Percentiles rank a stretch among this genome's conserved stretches.
Evolutionary conservation across 78 protist species (phyloP).

Genomic region (Trichosphaerium sp.): DNA sequence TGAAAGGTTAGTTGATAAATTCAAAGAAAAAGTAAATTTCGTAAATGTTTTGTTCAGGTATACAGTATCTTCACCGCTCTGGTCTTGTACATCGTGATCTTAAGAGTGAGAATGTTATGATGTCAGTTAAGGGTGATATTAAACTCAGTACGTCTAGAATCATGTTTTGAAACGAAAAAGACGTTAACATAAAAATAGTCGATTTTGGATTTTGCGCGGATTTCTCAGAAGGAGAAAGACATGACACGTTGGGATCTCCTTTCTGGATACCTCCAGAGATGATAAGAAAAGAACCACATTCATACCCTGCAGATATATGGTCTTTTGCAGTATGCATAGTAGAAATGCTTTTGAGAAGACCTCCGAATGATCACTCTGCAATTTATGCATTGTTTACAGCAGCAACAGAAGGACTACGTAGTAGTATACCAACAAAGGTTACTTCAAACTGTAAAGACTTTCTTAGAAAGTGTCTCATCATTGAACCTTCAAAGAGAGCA

Average conservation of each 20-base stretch:
- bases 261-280: conserved; percentile 44
- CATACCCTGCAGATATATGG: conserved; percentile 34
- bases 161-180: neutral
- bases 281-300: conserved; percentile 15
- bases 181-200: neutral
- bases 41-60: too few relatives aligned
- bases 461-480: conserved; percentile 3
- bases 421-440: neutral
- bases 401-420: conserved; percentile 21
- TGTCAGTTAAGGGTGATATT: conserved; percentile 22
- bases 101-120: conserved; percentile 37
- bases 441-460: conserved; percentile 23
- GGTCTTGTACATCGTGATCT: conserved; percentile 31
- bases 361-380: conserved; percentile 23
- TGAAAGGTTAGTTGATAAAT: too few relatives aligned
- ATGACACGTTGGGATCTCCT: conserved; percentile 27
- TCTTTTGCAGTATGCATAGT: conserved; percentile 40
- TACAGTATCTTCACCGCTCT: conserved; percentile 16
- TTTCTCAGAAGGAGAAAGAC: conserved; percentile 6
- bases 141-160: conserved; percentile 12
- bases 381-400: conserved; percentile 17
- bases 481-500: conserved; percentile 21
- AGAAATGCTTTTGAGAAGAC: conserved; percentile 30
- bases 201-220: conserved; percentile 42
- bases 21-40: too few relatives aligned